A percentile compares a stretch with the other conserved stretches of the same genome.
Evolutionary conservation across 805 yeast genomes (phyloP).

Genomic region (Cyberlindnera subsufficiens): DNA sequence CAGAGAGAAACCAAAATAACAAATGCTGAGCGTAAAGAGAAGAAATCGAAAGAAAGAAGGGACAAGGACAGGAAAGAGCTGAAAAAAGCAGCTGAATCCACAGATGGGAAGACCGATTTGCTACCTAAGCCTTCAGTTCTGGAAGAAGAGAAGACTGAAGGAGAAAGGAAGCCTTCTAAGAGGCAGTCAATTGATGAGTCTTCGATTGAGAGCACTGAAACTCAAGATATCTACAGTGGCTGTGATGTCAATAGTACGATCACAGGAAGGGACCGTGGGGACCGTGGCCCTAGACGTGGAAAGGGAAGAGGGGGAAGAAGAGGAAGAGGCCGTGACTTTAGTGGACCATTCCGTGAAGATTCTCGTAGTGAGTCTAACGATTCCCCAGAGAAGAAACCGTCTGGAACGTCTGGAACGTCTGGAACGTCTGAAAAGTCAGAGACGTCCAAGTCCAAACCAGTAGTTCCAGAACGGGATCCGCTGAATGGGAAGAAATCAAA

Average conservation of each 20-base stretch:
- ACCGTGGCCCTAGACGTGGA: constrained; percentile 6
- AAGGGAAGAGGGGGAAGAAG: constrained; percentile 1
- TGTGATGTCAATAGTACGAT: background rate
- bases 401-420: background rate
- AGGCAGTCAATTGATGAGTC: background rate
- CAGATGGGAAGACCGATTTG: constrained; percentile 1
- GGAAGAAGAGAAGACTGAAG: background rate
- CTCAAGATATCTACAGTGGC: background rate
- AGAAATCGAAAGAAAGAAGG: background rate
- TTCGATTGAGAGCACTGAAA: background rate
- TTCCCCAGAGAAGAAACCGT: background rate
- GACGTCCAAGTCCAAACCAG: background rate
- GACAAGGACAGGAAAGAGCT: background rate
- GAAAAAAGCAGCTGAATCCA: background rate
- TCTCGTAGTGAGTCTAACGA: background rate
- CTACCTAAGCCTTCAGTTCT: background rate
- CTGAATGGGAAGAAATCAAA: no score
- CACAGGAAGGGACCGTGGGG: constrained; percentile 7
- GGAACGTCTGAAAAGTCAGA: background rate
- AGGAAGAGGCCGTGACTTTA: background rate
- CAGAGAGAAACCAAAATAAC: background rate
- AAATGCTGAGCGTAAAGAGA: background rate
- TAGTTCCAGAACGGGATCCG: no score
- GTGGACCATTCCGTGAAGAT: background rate
- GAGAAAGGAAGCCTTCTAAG: background rate